phyloP scores from a whole-genome alignment of 352 stramenopile genomes.

The Globisporangium perplexum region DNA sequence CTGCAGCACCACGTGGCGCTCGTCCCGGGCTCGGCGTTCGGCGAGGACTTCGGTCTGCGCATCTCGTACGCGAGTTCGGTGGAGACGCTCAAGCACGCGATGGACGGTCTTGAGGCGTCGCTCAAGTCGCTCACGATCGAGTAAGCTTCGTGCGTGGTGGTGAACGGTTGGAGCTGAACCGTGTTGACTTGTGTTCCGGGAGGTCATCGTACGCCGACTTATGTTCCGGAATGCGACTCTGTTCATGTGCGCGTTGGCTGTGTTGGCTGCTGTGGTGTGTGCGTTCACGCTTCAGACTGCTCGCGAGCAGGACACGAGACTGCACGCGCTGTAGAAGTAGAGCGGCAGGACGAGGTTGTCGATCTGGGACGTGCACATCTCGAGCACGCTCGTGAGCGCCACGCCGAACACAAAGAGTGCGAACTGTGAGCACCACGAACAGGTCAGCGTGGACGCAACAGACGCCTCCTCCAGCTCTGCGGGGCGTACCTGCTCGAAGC shows the following conservation, averaged over 20 bases:
- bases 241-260: not conserved
- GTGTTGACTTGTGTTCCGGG: not conserved
- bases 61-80: conserved; percentile 95
- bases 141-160: conserved; percentile 6
- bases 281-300: not conserved
- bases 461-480: not conserved
- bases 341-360: conserved; percentile 82
- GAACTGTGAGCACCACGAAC: conserved; percentile 14
- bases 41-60: conserved; percentile 87
- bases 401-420: conserved; percentile 20
- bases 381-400: conserved; percentile 55
- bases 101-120: conserved; percentile 53
- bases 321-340: conserved; percentile 50
- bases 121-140: conserved; percentile 48
- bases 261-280: not conserved
- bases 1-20: conserved; percentile 88
- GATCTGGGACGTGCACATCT: conserved; percentile 70
- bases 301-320: conserved; percentile 40
- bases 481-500: conserved; percentile 28
- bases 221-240: not conserved
- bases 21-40: conserved; percentile 95
- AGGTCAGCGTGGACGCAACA: not conserved
- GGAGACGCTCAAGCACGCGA: conserved; percentile 65
- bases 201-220: not conserved
- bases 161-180: not conserved